Evolutionary conservation across 176 grass and related monocot genomes (phyloP), one percentile per base, ranked within the genome.

Genomic region (Panicum miliaceum): DNA sequence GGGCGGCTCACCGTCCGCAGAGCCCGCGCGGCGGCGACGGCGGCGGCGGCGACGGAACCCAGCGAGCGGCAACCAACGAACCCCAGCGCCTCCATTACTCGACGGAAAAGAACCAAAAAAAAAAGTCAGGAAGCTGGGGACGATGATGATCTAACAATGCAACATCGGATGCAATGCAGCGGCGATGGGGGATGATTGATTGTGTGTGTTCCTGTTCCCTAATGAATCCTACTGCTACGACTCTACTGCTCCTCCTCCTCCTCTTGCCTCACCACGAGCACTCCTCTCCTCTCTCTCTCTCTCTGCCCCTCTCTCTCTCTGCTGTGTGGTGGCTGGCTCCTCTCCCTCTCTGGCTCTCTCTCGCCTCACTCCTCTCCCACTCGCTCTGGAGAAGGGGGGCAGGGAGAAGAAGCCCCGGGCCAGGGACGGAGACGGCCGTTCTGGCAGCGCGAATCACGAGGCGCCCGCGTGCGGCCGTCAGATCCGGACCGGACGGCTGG

Each of bases 1-100:
- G 82, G 40, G 87, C 78, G 25, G 89, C 82, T 85, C 65, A 84
- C 60, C 90, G 87, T 90, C 59, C 82, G 89, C 88, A 84, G 54
- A 81, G 81, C 86, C 84, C 84, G 87, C 70, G 36, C 86, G 62
- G 67, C 82, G 83, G 51, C 51, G 51, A 20, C 70, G 77, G 8
- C 82, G 23, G 35, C 37, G 80, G 19, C 83, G 63, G 26, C 78
- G 78, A 38, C 35, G 37, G 46, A 76, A 68, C 59, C 79, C 72
- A 68, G 50, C 1, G 76, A 81, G 18, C 84, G 13, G 58, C 68
- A 45, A 51, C 43, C 84, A 18, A 73, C 82, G 25, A 90, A 50
- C 80, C 72, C 84, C 78, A 86, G 19, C 12, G 46, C 76, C 82
- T 90, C 94, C 90, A 92, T 88, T 72, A n/a, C 27, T 46, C 61